Conservation (phyloP, 2,329 filamentous ascomycete species). For the Fusarium caatingaense region DNA sequence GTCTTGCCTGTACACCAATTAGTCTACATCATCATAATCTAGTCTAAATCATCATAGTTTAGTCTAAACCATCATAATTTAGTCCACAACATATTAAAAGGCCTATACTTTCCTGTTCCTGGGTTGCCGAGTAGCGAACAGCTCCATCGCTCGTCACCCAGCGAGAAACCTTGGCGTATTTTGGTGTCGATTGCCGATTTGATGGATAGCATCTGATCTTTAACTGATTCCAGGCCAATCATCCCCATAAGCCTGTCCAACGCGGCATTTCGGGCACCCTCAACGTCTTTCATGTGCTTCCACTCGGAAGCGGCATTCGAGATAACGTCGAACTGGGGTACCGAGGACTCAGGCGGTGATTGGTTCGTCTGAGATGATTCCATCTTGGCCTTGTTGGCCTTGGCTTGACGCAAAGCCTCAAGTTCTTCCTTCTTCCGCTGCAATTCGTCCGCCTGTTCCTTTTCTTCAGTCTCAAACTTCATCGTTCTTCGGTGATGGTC, state of each 20-base stretch:
- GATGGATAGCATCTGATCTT: conserved; percentile 69
- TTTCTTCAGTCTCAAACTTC: conserved; percentile 58
- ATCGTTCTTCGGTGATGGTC: conserved; percentile 57
- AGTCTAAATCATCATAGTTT: background rate
- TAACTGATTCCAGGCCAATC: conserved; percentile 78
- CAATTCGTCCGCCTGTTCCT: conserved; percentile 57
- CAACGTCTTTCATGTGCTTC: conserved; percentile 67
- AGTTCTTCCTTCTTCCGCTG: conserved; percentile 61
- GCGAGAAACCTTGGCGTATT: conserved; percentile 66
- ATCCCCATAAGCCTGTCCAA: conserved; percentile 76
- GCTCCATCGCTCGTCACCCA: conserved; percentile 70
- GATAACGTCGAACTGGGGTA: background rate
- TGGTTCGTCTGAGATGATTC: conserved; percentile 10
- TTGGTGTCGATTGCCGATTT: conserved; percentile 72
- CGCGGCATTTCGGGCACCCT: conserved; percentile 62
- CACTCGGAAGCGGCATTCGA: conserved; percentile 62
- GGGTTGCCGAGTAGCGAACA: conserved; percentile 77
- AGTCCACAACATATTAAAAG: background rate
- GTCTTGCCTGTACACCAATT: conserved; percentile 65
- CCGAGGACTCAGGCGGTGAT: background rate
- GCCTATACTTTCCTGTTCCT: conserved; percentile 69
- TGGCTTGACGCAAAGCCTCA: conserved; percentile 51
- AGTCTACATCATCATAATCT: background rate
- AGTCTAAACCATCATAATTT: background rate
- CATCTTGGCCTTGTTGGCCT: conserved; percentile 31